A percentile compares a stretch with the other conserved stretches of the same genome.
Evolutionary conservation across 1,139 yeast genomes (phyloP).

Genomic region (Hansenula lynferdii): DNA sequence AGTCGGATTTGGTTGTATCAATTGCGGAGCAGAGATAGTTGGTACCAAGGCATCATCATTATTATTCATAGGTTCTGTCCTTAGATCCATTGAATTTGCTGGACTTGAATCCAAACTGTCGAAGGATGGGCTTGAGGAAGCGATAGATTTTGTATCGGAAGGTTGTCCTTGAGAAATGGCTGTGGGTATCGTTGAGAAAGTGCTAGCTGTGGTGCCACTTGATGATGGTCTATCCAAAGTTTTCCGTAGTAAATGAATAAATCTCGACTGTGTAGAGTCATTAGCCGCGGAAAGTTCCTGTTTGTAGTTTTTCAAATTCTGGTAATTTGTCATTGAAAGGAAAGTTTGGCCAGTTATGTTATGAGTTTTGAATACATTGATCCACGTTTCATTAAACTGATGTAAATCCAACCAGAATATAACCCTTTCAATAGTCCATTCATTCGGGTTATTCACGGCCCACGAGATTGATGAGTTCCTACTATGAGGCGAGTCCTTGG

Average conservation of each 20-base stretch:
- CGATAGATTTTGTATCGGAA: constrained; percentile 5
- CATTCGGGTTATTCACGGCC: constrained; percentile 39
- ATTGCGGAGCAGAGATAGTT: constrained; percentile 26
- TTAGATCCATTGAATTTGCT: constrained; percentile 4
- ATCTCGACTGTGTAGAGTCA: constrained; percentile 48
- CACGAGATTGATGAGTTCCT: constrained; percentile 31
- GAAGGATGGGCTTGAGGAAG: constrained; percentile 15
- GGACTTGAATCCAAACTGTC: constrained; percentile 18
- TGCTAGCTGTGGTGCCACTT: constrained; percentile 9
- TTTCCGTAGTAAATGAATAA: constrained; percentile 46
- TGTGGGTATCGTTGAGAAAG: constrained; percentile 5
- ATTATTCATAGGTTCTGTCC: too few relatives aligned
- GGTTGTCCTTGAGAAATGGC: neutral
- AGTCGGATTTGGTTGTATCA: neutral
- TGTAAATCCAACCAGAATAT: constrained; percentile 61
- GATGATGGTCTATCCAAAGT: constrained; percentile 36
- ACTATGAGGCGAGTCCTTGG: constrained; percentile 27
- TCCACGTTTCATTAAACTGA: constrained; percentile 72
- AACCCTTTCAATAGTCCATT: constrained; percentile 72
- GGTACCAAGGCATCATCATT: constrained; percentile 20
- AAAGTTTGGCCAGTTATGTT: constrained; percentile 63
- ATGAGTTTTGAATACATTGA: constrained; percentile 51
- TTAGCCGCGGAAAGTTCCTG: constrained; percentile 44
- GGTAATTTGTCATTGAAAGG: constrained; percentile 65
- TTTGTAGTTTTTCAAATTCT: constrained; percentile 42